Conservation (phyloP, 768 basidiomycete species). For the Inosperma sp. region DNA sequence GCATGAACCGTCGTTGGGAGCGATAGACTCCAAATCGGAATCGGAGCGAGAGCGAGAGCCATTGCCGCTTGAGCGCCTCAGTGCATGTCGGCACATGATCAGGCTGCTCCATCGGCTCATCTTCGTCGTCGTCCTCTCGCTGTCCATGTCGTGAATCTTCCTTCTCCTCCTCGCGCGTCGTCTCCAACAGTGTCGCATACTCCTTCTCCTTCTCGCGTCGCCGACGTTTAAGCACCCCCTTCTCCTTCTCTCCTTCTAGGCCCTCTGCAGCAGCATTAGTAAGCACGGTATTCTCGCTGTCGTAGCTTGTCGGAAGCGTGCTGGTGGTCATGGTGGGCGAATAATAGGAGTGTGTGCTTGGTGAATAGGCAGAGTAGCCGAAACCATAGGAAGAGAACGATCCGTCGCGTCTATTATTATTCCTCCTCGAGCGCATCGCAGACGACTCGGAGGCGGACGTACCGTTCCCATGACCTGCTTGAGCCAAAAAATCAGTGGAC, state of each 20-base stretch:
- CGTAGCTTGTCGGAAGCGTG: slow-evolving; percentile 9
- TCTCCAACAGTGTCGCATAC: not conserved
- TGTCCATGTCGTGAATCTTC: not conserved
- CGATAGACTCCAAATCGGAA: slow-evolving; percentile 10
- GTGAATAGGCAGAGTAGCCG: slow-evolving; percentile 1
- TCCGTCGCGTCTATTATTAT: slow-evolving; percentile 4
- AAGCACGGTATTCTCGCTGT: slow-evolving; percentile 6
- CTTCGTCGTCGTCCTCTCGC: not conserved
- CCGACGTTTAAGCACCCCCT: slow-evolving; percentile 6
- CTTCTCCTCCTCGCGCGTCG: slow-evolving; percentile 5
- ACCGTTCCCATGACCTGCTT: slow-evolving; percentile 4
- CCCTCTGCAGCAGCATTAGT: too few relatives aligned
- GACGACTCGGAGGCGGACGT: slow-evolving; percentile 1
- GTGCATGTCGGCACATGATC: slow-evolving; percentile 8
- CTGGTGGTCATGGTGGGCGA: slow-evolving; percentile 8
- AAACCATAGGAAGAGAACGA: slow-evolving; percentile 6
- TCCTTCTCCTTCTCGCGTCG: slow-evolving; percentile 6
- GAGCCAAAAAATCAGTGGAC: slow-evolving; percentile 4
- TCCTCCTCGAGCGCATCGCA: slow-evolving; percentile 2
- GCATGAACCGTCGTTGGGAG: slow-evolving; percentile 2
- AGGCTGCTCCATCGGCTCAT: not conserved
- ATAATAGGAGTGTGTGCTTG: not conserved
- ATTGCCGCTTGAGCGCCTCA: slow-evolving; percentile 5
- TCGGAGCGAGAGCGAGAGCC: slow-evolving; percentile 6
- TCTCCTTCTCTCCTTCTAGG: slow-evolving; percentile 2